Conservation (phyloP, 192 early-diverging fungal genomes). For the Radiomyces spectabilis region DNA sequence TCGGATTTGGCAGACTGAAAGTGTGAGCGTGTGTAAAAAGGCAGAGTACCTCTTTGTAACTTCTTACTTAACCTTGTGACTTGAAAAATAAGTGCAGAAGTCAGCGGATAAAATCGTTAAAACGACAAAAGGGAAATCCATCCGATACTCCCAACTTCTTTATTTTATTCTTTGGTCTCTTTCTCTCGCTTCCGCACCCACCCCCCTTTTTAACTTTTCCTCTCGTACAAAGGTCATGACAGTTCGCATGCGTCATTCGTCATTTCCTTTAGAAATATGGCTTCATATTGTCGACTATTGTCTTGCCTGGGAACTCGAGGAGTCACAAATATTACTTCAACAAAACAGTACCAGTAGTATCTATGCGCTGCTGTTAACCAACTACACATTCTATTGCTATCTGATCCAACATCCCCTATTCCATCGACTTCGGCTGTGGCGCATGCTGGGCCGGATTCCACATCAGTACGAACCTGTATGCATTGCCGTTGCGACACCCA, state of each 20-base stretch:
- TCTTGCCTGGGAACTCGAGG: no score
- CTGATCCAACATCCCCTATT: background rate
- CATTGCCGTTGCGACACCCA: background rate
- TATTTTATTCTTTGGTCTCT: background rate
- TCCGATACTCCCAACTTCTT: no score
- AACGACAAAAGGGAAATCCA: background rate
- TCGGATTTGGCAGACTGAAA: no score
- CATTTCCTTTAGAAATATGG: background rate
- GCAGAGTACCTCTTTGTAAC: no score
- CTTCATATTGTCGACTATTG: no score
- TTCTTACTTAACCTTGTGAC: no score
- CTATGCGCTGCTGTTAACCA: background rate
- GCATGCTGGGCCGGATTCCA: background rate
- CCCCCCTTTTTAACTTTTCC: background rate
- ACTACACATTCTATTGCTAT: background rate
- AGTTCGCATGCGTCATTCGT: no score
- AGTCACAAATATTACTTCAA: no score
- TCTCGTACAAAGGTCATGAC: no score
- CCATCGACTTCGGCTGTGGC: conserved; percentile 2
- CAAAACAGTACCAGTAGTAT: no score
- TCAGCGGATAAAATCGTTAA: background rate
- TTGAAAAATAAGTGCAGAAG: background rate
- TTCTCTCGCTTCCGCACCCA: background rate
- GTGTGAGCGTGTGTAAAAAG: no score
- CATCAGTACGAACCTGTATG: background rate